Conservation (phyloP, 2,329 filamentous ascomycete genomes). For the Exophiala lecanii-corni region DNA sequence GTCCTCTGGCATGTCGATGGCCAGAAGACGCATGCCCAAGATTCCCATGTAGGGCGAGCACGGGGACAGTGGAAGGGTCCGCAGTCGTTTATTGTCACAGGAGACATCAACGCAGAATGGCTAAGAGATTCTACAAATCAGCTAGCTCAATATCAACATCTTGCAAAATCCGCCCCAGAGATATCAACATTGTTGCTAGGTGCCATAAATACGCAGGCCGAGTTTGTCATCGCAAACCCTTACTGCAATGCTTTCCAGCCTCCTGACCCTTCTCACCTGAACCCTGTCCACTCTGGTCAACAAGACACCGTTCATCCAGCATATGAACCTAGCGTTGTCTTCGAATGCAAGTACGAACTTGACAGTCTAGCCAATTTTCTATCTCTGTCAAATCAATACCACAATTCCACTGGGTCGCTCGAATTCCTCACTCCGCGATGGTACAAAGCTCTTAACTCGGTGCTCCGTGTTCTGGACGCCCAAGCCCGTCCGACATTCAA, state of each 20-base stretch:
- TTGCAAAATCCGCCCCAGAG: slow-evolving; percentile 74
- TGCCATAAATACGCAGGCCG: slow-evolving; percentile 91
- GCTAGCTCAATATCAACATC: slow-evolving; percentile 77
- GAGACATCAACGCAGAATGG: slow-evolving; percentile 92
- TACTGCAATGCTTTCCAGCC: slow-evolving; percentile 99
- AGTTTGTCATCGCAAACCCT: slow-evolving; percentile 88
- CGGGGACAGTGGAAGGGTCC: slow-evolving; percentile 71
- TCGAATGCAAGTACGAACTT: slow-evolving; percentile 98
- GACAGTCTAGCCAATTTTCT: slow-evolving; percentile 93
- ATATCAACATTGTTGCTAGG: slow-evolving; percentile 80
- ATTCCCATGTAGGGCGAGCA: slow-evolving; percentile 42
- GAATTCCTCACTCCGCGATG: slow-evolving; percentile 76
- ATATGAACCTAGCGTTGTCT: slow-evolving; percentile 80
- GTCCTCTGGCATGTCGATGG: slow-evolving; percentile 78
- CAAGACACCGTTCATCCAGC: slow-evolving; percentile 77
- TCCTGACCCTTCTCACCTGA: slow-evolving; percentile 73
- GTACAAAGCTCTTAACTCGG: slow-evolving; percentile 68
- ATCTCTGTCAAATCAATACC: slow-evolving; percentile 77
- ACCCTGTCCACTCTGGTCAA: slow-evolving; percentile 70
- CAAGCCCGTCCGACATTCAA: slow-evolving; percentile 82
- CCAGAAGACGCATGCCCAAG: slow-evolving; percentile 32
- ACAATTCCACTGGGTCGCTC: slow-evolving; percentile 70
- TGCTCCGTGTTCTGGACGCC: slow-evolving; percentile 69
- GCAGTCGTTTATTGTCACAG: slow-evolving; percentile 90
- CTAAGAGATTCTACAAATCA: slow-evolving; percentile 88